A percentile compares a stretch with the other conserved stretches of the same genome.
Evolutionary conservation across 2,329 filamentous ascomycete species (phyloP).

Genomic region (Ophiostoma sp.): DNA sequence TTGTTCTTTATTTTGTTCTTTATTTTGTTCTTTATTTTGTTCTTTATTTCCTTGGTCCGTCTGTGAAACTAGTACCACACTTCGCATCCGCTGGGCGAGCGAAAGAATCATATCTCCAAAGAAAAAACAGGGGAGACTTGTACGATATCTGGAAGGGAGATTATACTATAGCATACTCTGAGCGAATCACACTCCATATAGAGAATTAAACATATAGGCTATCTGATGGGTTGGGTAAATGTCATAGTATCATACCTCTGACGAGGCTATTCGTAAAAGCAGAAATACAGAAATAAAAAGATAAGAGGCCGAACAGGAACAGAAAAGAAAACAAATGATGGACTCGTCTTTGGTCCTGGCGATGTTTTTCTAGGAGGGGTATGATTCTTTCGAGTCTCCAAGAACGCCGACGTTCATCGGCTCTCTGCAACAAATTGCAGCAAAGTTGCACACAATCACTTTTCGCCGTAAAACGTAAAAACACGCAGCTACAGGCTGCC

Average conservation of each 20-base stretch:
- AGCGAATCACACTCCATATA: not conserved
- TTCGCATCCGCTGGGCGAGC: not conserved
- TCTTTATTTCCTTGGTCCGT: constrained; percentile 3
- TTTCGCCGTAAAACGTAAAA: not conserved
- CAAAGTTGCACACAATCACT: not conserved
- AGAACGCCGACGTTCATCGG: not conserved
- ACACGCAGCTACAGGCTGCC: not conserved
- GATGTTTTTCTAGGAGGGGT: constrained; percentile 9
- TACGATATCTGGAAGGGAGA: not conserved
- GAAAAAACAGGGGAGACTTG: not conserved
- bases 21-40: not conserved
- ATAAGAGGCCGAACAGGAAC: not conserved
- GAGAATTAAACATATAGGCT: not conserved
- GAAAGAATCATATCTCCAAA: not conserved
- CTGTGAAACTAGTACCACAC: not conserved
- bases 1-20: not conserved
- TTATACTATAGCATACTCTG: not conserved
- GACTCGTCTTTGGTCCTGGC: not conserved
- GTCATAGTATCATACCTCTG: not conserved
- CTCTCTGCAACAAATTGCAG: not conserved
- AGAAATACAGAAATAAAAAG: too few relatives aligned
- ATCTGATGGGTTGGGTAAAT: not conserved
- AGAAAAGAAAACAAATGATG: not conserved
- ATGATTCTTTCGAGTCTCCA: constrained; percentile 1
- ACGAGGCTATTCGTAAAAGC: too few relatives aligned